phyloP scores from a whole-genome alignment of 1,139 yeast species.

The Suhomyces coccinellae region DNA sequence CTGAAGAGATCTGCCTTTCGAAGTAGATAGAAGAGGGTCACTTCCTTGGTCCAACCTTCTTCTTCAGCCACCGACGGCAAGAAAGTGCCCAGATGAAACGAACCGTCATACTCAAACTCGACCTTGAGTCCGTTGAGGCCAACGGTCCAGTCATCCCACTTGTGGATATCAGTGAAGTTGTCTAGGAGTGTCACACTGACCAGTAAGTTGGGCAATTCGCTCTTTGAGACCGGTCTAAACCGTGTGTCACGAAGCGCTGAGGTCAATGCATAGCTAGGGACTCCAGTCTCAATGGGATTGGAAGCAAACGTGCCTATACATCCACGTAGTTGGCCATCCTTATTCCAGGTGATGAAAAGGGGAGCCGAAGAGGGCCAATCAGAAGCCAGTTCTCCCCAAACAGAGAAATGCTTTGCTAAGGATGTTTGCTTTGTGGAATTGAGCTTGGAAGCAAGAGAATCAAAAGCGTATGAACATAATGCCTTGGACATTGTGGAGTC shows the following conservation, averaged over 20 bases:
- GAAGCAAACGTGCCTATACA: slow-evolving; percentile 85
- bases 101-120: slow-evolving; percentile 38
- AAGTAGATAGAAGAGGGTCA: slow-evolving; percentile 70
- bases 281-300: slow-evolving; percentile 52
- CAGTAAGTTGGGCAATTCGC: slow-evolving; percentile 52
- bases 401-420: slow-evolving; percentile 19
- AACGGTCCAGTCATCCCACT: slow-evolving; percentile 70
- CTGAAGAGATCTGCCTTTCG: slow-evolving; percentile 58
- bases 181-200: slow-evolving; percentile 64
- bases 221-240: slow-evolving; percentile 60
- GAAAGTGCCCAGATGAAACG: slow-evolving; percentile 68
- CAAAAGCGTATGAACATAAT: slow-evolving; percentile 43
- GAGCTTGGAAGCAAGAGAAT: slow-evolving; percentile 26
- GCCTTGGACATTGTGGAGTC: slow-evolving; percentile 28
- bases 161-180: slow-evolving; percentile 53
- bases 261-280: slow-evolving; percentile 59
- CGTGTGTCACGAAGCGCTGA: slow-evolving; percentile 78
- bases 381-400: slow-evolving; percentile 19
- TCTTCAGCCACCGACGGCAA: slow-evolving; percentile 91
- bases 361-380: slow-evolving; percentile 52
- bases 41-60: slow-evolving; percentile 75
- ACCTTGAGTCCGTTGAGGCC: slow-evolving; percentile 83
- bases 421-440: slow-evolving; percentile 14
- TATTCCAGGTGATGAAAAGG: slow-evolving; percentile 87
- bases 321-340: slow-evolving; percentile 63